phyloP scores from a whole-genome alignment of 176 grass and related monocot genomes.

The Oryza officinalis region DNA sequence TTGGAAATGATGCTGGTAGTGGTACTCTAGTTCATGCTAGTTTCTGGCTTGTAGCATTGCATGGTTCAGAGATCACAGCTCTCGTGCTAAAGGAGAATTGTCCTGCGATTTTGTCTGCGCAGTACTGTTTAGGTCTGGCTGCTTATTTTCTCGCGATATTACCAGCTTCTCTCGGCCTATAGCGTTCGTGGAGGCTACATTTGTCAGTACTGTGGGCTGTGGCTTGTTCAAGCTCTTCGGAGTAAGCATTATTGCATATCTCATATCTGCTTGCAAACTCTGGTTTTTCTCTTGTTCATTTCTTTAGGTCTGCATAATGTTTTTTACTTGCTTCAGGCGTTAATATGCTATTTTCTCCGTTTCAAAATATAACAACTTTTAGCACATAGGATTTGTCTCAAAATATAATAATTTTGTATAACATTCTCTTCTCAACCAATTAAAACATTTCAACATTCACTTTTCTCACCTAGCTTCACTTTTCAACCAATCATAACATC shows the following conservation, averaged over 20 bases:
- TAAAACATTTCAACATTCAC: no score
- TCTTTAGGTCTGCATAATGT: no score
- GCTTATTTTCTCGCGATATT: not conserved
- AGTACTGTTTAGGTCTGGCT: not conserved
- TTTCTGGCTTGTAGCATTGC: not conserved
- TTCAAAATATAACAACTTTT: no score
- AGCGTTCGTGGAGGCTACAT: not conserved
- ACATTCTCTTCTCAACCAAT: no score
- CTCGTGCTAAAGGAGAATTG: slow-evolving; percentile 72
- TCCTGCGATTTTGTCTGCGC: slow-evolving; percentile 52
- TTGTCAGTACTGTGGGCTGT: not conserved
- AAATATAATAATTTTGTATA: no score
- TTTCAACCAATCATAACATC: no score
- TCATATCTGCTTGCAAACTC: not conserved
- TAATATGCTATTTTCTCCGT: no score
- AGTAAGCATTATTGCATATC: not conserved
- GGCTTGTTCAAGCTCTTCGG: not conserved
- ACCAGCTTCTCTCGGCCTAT: not conserved
- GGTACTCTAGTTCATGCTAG: not conserved
- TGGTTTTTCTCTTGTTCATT: not conserved
- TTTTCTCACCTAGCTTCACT: no score
- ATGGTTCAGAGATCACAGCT: not conserved
- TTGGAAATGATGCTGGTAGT: no score
- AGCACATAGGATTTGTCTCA: no score
- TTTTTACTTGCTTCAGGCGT: no score